These are phyloP conservation scores for Aspergillus spinulosporus DNA, from an alignment of 2,329 filamentous ascomycete genomes.

Conservation along the genomic window DNA sequence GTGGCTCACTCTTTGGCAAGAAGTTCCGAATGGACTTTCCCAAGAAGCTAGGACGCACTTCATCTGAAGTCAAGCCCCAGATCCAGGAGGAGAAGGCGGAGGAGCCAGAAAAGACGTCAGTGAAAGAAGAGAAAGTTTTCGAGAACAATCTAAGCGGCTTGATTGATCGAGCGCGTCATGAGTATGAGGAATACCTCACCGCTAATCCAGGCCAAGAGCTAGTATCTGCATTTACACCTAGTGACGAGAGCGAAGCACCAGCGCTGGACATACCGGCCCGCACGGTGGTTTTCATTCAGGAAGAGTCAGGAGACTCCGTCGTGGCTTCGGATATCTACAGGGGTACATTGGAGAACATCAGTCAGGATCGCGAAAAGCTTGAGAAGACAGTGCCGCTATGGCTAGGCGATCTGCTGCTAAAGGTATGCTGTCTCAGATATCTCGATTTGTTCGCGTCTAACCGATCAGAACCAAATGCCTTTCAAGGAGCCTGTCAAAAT, in stretches of 20 bases:
- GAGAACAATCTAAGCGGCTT: slow-evolving; percentile 50
- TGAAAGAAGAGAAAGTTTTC: slow-evolving; percentile 48
- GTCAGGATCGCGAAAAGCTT: slow-evolving; percentile 74
- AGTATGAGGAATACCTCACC: slow-evolving; percentile 47
- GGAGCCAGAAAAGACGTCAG: slow-evolving; percentile 54
- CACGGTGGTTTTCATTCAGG: slow-evolving; percentile 65
- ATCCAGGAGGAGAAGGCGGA: slow-evolving; percentile 72
- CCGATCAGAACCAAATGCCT: slow-evolving; percentile 69
- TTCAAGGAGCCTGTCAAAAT: slow-evolving; percentile 93
- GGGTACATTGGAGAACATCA: slow-evolving; percentile 77
- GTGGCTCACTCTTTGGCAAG: slow-evolving; percentile 70
- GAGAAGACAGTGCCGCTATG: slow-evolving; percentile 87
- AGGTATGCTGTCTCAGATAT: slow-evolving; percentile 46
- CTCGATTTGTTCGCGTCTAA: slow-evolving; percentile 3
- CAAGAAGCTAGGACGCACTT: slow-evolving; percentile 76
- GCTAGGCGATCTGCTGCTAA: slow-evolving; percentile 83
- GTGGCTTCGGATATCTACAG: slow-evolving; percentile 83
- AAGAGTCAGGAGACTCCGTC: slow-evolving; percentile 62
- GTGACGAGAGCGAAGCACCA: slow-evolving; percentile 48
- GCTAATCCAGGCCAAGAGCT: slow-evolving; percentile 40
- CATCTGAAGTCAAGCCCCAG: slow-evolving; percentile 68
- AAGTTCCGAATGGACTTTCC: slow-evolving; percentile 75
- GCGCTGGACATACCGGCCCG: slow-evolving; percentile 45
- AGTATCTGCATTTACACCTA: slow-evolving; percentile 44
- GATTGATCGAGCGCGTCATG: slow-evolving; percentile 47